Percentiles rank a stretch among this genome's conserved stretches.
phyloP scores from a whole-genome alignment of 2,329 filamentous ascomycete genomes.

The Catunica adiposa region DNA sequence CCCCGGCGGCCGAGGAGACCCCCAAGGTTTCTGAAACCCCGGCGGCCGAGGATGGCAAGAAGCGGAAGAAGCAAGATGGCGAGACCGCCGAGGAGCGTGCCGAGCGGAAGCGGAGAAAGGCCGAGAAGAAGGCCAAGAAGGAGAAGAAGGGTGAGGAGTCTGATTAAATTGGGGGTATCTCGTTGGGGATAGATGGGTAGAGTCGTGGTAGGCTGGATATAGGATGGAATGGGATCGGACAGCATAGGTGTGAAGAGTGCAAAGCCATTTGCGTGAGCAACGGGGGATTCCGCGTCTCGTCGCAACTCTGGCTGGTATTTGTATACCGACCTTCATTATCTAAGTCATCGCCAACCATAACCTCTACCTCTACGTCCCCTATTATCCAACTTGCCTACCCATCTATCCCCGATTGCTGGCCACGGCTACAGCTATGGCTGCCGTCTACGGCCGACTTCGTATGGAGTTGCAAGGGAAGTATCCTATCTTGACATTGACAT shows the following conservation, averaged over 20 bases:
- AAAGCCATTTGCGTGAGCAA: not conserved
- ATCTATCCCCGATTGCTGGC: too few species aligned
- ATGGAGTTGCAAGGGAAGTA: too few species aligned
- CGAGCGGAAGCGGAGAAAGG: constrained; percentile 42
- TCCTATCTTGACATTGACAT: too few species aligned
- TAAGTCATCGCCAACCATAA: too few species aligned
- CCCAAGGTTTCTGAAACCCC: constrained; percentile 25
- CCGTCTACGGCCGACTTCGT: too few species aligned
- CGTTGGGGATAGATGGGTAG: not conserved
- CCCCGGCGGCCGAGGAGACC: constrained; percentile 23
- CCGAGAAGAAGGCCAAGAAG: constrained; percentile 43
- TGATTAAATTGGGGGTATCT: constrained; percentile 26
- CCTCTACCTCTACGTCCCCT: too few species aligned
- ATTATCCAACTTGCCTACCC: too few species aligned
- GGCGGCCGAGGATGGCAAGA: constrained; percentile 41
- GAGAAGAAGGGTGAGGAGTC: constrained; percentile 40
- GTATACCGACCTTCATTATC: too few species aligned
- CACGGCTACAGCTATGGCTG: too few species aligned
- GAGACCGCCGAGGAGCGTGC: constrained; percentile 55
- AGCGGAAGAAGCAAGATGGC: constrained; percentile 69
- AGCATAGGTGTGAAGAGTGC: not conserved
- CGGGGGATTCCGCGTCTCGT: not conserved
- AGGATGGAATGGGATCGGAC: not conserved
- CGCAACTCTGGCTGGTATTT: constrained; percentile 5
- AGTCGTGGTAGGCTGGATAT: not conserved